Conservation (phyloP, 805 yeast species). For the Pichia eremophila region DNA sequence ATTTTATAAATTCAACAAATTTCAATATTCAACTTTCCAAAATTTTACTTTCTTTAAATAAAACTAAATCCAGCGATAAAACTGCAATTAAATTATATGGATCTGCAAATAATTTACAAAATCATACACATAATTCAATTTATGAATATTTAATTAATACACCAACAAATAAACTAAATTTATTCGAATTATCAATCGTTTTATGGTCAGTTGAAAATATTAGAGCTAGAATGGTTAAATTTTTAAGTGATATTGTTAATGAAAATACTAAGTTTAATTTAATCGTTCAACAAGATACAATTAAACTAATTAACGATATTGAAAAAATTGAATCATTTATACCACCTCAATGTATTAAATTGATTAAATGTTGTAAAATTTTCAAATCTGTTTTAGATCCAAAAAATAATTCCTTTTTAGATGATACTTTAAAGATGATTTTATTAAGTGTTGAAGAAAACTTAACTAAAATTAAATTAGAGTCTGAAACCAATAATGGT, state of each 20-base stretch:
- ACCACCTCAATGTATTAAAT: slow-evolving; percentile 20
- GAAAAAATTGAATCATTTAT: slow-evolving; percentile 11
- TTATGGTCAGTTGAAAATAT: slow-evolving; percentile 19
- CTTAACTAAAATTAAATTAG: slow-evolving; percentile 13
- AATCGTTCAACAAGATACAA: neutral
- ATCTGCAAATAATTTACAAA: neutral
- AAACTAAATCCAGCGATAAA: slow-evolving; percentile 4
- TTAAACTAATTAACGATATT: slow-evolving; percentile 1
- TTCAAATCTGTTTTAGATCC: slow-evolving; percentile 22
- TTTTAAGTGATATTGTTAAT: slow-evolving; percentile 1
- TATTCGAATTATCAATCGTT: slow-evolving; percentile 18
- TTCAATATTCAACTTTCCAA: slow-evolving; percentile 17
- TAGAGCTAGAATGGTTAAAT: slow-evolving; percentile 5
- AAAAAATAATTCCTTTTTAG: slow-evolving; percentile 12
- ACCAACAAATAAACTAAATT: slow-evolving; percentile 15
- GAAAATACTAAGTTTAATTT: neutral
- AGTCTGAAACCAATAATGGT: neutral
- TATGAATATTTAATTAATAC: slow-evolving; percentile 20
- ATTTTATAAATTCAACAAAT: slow-evolving; percentile 15
- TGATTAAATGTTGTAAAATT: slow-evolving; percentile 20
- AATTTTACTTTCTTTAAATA: slow-evolving; percentile 11
- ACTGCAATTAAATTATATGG: slow-evolving; percentile 6
- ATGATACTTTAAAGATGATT: slow-evolving; percentile 19
- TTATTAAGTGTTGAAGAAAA: slow-evolving; percentile 15
- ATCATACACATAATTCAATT: slow-evolving; percentile 13